Conservation (phyloP, 495 filamentous ascomycete genomes). For the Pyronema omphalodes region DNA sequence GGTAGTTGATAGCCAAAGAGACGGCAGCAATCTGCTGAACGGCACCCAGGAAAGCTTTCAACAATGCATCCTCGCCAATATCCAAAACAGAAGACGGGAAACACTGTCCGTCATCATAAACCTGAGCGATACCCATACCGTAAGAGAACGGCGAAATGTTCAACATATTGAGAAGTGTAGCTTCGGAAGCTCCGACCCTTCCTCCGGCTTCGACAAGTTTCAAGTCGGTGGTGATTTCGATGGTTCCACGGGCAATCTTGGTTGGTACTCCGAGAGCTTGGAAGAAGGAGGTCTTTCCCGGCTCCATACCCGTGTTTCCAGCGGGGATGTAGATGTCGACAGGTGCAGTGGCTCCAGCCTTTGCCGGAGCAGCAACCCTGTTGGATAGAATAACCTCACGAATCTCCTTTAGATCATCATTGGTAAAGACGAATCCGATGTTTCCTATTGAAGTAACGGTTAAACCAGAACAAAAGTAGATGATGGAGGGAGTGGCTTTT, state of each 20-base stretch:
- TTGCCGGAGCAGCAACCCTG: conserved; percentile 89
- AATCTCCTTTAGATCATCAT: conserved; percentile 72
- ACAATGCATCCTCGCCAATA: conserved; percentile 79
- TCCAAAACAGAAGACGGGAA: conserved; percentile 74
- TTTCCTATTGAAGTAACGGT: conserved; percentile 38
- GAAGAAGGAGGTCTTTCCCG: conserved; percentile 99
- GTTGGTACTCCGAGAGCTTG: conserved; percentile 99
- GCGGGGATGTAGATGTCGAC: conserved; percentile 79
- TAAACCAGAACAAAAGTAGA: not conserved
- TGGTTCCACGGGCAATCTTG: conserved; percentile 99
- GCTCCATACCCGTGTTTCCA: conserved; percentile 99
- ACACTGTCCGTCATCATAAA: conserved; percentile 89
- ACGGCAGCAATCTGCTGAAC: conserved; percentile 73
- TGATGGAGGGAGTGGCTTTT: conserved; percentile 7
- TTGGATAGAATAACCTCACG: conserved; percentile 90
- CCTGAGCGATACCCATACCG: conserved; percentile 85
- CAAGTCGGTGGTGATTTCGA: conserved; percentile 96
- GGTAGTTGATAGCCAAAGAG: conserved; percentile 82
- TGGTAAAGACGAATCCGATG: conserved; percentile 99
- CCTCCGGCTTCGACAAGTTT: conserved; percentile 83
- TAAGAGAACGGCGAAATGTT: conserved; percentile 99
- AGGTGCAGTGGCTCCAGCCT: conserved; percentile 90
- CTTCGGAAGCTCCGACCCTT: conserved; percentile 98
- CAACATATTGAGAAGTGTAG: conserved; percentile 95
- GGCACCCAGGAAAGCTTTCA: conserved; percentile 63